Evolutionary conservation across 2,329 filamentous ascomycete genomes (phyloP), one percentile per base, ranked within the genome.

Genomic region (Coniochaeta prunicola): DNA sequence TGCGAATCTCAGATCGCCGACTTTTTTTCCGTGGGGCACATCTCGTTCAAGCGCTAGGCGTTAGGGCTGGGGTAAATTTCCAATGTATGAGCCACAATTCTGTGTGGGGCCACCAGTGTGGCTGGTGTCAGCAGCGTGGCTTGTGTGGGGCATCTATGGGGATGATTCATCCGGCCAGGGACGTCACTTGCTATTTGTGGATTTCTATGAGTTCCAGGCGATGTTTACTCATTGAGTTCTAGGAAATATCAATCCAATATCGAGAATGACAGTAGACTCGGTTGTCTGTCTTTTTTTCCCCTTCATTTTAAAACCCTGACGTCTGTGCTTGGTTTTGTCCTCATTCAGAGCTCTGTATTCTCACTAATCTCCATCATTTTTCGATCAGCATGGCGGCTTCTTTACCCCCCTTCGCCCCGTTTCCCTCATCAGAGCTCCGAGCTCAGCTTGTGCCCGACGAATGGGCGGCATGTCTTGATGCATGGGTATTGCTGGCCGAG

Each of bases 391-490:
- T 79, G 76, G 66, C 73, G 40, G 62, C 69, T 66, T 69, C 75
- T 58, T 75, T 92, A 55, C 91, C 91, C 45, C 81, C 86, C 34
- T 80, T 97, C 72, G 91, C 89, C 59, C 83, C 89, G 21, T 92
- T 94, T 66, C 93, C 92, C 19, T 81, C 87, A 61, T 76, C 82
- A 34, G 76, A 78, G 58, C 85, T 91, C 76, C 85, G 86, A 67
- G 81, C 82, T 64, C 81, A 82, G 64, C 81, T 96, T 60, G 77
- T 80, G 40, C 74, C 85, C 3, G 74, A 80, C 56, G 90, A 96
- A 73, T 96, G 92, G 92, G 80, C 88, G 63, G 79, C 83, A 33
- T 91, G 89, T 69, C 76, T 96, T 53, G 83, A 89, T 62, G 87
- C 90, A 36, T 97, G 91, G 91, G 75, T 86, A 19, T 76, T 83